A percentile compares a stretch with the other conserved stretches of the same genome.
Conservation (phyloP, 1,284 basidiomycete species). For the Ceraceosorus guamensis region DNA sequence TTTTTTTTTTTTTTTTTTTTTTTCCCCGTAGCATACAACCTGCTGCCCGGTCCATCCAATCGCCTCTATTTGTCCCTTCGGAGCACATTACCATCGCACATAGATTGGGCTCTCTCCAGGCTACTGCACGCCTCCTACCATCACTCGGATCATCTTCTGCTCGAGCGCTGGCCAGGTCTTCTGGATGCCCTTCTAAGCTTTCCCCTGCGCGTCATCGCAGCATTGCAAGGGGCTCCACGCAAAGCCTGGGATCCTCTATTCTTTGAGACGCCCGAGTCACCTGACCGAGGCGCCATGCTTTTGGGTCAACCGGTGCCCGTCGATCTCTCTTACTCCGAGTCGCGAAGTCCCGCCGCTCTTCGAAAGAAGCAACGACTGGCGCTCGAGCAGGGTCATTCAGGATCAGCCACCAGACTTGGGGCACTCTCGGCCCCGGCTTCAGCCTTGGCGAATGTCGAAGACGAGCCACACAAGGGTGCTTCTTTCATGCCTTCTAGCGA, state of each 20-base stretch:
- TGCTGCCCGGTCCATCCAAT: constrained; percentile 33
- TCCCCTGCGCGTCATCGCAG: constrained; percentile 23
- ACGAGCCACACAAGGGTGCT: too few species aligned
- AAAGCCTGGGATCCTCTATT: constrained; percentile 23
- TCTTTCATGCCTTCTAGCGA: neutral
- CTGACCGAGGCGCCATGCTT: too few species aligned
- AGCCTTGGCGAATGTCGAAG: too few species aligned
- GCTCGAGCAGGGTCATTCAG: too few species aligned
- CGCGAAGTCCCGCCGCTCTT: too few species aligned
- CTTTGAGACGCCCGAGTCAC: constrained; percentile 21
- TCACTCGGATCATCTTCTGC: constrained; percentile 14
- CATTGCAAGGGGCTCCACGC: constrained; percentile 21
- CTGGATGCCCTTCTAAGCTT: constrained; percentile 31
- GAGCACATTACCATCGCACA: constrained; percentile 39
- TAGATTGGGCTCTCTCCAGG: constrained; percentile 40
- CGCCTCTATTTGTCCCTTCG: constrained; percentile 38
- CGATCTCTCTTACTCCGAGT: too few species aligned
- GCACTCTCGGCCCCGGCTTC: neutral
- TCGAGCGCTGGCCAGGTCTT: constrained; percentile 33
- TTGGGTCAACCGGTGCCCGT: too few species aligned
- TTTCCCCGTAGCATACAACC: constrained; percentile 17
- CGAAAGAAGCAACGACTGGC: too few species aligned
- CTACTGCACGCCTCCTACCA: constrained; percentile 23
- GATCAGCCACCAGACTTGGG: neutral
- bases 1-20: too few species aligned